phyloP scores from a whole-genome alignment of 768 basidiomycete genomes.

The Phlegmacium glaucopus region DNA sequence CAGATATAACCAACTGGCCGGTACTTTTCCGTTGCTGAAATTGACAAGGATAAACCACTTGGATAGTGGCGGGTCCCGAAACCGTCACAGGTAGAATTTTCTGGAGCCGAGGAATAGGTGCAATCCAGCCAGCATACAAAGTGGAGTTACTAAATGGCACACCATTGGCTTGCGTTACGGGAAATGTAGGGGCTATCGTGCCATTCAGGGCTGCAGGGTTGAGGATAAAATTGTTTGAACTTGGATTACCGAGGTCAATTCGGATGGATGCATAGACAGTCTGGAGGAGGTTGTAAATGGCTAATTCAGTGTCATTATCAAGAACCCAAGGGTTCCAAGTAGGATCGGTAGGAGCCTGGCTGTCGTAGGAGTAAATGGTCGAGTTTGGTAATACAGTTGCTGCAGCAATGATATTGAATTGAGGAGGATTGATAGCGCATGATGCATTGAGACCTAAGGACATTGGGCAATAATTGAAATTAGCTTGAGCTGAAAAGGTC shows the following conservation, averaged over 20 bases:
- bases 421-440: slow-evolving; percentile 14
- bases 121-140: slow-evolving; percentile 9
- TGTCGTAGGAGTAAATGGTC: neutral
- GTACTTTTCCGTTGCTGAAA: slow-evolving; percentile 12
- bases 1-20: slow-evolving; percentile 12
- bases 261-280: slow-evolving; percentile 20
- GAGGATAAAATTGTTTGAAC: slow-evolving; percentile 26
- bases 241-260: slow-evolving; percentile 24
- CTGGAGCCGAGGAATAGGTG: neutral
- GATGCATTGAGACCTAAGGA: slow-evolving; percentile 12
- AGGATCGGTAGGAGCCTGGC: neutral
- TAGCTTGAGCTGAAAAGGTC: slow-evolving; percentile 18
- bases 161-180: slow-evolving; percentile 6
- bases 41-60: slow-evolving; percentile 20
- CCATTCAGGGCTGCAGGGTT: slow-evolving; percentile 10
- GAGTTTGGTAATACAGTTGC: slow-evolving; percentile 12
- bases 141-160: neutral
- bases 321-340: slow-evolving; percentile 7
- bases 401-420: slow-evolving; percentile 12
- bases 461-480: slow-evolving; percentile 19
- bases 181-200: slow-evolving; percentile 7
- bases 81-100: slow-evolving; percentile 10
- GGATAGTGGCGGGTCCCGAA: slow-evolving; percentile 16
- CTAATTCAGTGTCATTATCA: slow-evolving; percentile 5
- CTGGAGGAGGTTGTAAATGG: slow-evolving; percentile 21